These are phyloP conservation scores for Bacterosira constricta DNA, from an alignment of 108 stramenopile genomes.

Conservation along the genomic window DNA sequence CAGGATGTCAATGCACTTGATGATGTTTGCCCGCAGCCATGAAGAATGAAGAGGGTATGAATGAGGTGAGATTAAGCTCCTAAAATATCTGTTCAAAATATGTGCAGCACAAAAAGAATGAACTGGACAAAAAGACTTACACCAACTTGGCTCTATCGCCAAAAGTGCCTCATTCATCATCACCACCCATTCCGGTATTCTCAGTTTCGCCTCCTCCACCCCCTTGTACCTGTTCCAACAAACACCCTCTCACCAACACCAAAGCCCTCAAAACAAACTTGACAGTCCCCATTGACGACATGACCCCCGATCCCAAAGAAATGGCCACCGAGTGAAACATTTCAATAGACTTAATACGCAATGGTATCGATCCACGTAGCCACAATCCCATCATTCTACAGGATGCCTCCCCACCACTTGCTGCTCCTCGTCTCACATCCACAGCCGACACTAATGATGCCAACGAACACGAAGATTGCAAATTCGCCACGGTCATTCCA, in stretches of 20 bases:
- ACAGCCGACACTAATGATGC: slow-evolving; percentile 23
- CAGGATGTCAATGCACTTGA: slow-evolving; percentile 34
- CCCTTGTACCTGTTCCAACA: slow-evolving; percentile 40
- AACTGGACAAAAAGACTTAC: slow-evolving; percentile 19
- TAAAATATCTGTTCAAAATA: no score
- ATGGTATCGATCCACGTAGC: slow-evolving; percentile 43
- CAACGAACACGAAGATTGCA: slow-evolving; percentile 30
- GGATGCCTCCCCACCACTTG: background rate
- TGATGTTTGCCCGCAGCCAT: slow-evolving; percentile 19
- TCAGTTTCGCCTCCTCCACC: background rate
- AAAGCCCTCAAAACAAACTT: slow-evolving; percentile 27
- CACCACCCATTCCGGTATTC: background rate
- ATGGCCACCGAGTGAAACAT: slow-evolving; percentile 18
- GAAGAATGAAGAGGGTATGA: background rate
- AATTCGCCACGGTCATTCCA: slow-evolving; percentile 32
- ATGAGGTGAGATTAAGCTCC: no score
- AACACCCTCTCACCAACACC: slow-evolving; percentile 44
- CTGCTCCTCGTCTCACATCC: slow-evolving; percentile 2
- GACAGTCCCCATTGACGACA: slow-evolving; percentile 25
- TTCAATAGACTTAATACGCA: slow-evolving; percentile 20
- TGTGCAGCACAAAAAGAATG: no score
- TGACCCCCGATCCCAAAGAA: slow-evolving; percentile 39
- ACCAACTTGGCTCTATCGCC: slow-evolving; percentile 28
- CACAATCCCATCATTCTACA: slow-evolving; percentile 2
- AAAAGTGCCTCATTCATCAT: slow-evolving; percentile 43